These are phyloP conservation scores for Clarireedia monteithiana DNA, from an alignment of 2,329 filamentous ascomycete genomes.

Conservation along the genomic window DNA sequence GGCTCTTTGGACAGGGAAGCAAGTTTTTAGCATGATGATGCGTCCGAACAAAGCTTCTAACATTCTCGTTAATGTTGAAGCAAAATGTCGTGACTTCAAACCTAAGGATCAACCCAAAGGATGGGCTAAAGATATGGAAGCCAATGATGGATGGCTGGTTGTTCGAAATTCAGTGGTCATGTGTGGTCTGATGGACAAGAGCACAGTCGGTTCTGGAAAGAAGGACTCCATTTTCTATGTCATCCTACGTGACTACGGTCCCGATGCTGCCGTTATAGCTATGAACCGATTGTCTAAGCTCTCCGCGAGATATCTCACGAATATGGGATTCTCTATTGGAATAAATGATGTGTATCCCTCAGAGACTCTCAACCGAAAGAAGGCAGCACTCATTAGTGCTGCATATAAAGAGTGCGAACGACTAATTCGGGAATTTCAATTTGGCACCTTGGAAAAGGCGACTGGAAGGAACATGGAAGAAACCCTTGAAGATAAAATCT, in stretches of 20 bases:
- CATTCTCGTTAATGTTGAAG: slow-evolving; percentile 86
- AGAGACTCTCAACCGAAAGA: slow-evolving; percentile 59
- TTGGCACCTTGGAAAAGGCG: slow-evolving; percentile 74
- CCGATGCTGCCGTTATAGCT: slow-evolving; percentile 75
- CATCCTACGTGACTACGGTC: slow-evolving; percentile 89
- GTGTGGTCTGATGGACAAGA: slow-evolving; percentile 97
- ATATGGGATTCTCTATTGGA: slow-evolving; percentile 92
- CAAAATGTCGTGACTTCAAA: slow-evolving; percentile 78
- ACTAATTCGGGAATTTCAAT: slow-evolving; percentile 74
- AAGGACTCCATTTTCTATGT: slow-evolving; percentile 98
- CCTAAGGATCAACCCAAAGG: slow-evolving; percentile 34
- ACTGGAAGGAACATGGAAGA: slow-evolving; percentile 86
- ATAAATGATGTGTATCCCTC: slow-evolving; percentile 91
- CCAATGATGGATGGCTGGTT: slow-evolving; percentile 84
- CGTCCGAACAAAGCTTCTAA: slow-evolving; percentile 76
- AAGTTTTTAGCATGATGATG: slow-evolving; percentile 88
- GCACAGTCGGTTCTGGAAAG: slow-evolving; percentile 92
- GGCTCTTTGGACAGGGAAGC: slow-evolving; percentile 92
- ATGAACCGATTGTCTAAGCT: slow-evolving; percentile 94
- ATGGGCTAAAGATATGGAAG: slow-evolving; percentile 56
- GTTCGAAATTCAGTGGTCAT: slow-evolving; percentile 95
- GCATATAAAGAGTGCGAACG: slow-evolving; percentile 78
- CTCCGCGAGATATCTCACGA: slow-evolving; percentile 79
- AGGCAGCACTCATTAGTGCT: slow-evolving; percentile 64
- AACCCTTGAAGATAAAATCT: slow-evolving; percentile 84